Base-by-base conservation (phyloP, 441 rosid genomes). In the Flueggea neowawraea region DNA sequence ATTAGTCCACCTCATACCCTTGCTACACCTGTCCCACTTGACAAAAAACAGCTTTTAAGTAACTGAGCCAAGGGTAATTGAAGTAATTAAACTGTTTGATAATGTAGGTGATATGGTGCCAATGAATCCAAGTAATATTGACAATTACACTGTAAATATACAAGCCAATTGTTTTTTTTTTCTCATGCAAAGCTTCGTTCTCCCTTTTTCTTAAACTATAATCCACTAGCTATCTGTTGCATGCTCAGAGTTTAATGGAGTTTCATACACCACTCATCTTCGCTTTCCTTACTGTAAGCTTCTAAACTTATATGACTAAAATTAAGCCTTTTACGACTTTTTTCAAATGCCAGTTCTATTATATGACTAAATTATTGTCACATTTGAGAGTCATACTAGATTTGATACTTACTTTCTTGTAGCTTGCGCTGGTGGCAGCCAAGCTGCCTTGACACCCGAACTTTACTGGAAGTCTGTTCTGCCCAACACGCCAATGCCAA, bases 401-500 rank as follows among this genome's bases (percentile, higher is more conserved):
- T 9, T 31, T 55, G 8, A 36, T 44, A 32, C 6, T 48, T 31
- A 64, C 39, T 39, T 57, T 61, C 39, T 57, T 76, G 75, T 75
- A 91, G 96, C 61, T 89, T 55, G 72, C 75, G 31, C 56, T 79
- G 45, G 82, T 62, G 54, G 82, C 73, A 32, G 70, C 73, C 75
- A 80, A 60, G 97, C 91, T 63, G 87, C 78, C 22, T 17, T 75
- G 13, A 43, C 87, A 17, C 90, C 88, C 10, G 84, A 89, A 57
- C 73, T 69, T 56, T 89, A 94, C 69, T 94, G 99, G 97, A 78
- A 74, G 16, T 57, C 77, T 45, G 80, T 72, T 63, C 63, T 94
- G 72, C 97, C 96, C n/a, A 84, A 86, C 73, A 78, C 94, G 39
- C 88, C 82, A 10, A 83, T 91, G 76, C 97, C 99, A 12, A 80